A percentile compares a stretch with the other conserved stretches of the same genome.
These are phyloP conservation scores for Rhytidiadelphus loreus DNA, from an alignment of 225 moss, liverwort and hornwort genomes.

Conservation along the genomic window DNA sequence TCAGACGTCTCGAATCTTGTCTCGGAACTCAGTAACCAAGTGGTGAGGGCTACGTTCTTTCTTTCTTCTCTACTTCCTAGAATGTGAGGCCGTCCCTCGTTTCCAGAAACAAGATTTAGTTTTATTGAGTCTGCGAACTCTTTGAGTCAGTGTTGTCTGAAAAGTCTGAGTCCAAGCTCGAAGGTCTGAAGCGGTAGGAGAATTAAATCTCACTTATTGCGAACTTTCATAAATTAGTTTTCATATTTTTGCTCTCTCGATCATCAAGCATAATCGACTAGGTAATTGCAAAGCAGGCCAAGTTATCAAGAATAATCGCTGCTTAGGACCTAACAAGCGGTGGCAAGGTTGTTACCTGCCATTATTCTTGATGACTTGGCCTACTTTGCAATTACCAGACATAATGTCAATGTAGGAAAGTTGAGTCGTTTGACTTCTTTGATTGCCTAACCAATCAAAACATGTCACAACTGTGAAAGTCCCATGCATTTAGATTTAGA, in stretches of 20 bases:
- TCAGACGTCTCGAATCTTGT: conserved; percentile 2
- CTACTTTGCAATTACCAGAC: too few species aligned
- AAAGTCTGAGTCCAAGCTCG: not conserved
- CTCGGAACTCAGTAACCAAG: conserved; percentile 25
- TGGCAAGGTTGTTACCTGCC: too few species aligned
- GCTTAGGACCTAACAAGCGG: too few species aligned
- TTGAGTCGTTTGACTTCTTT: too few species aligned
- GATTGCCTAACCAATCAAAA: too few species aligned
- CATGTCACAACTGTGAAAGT: too few species aligned
- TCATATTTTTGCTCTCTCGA: not conserved
- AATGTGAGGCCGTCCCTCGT: not conserved
- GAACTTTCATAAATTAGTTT: not conserved
- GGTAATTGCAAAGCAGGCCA: too few species aligned
- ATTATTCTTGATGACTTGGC: too few species aligned
- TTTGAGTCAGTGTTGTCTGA: not conserved
- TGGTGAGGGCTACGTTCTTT: conserved; percentile 9
- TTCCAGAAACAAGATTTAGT: not conserved
- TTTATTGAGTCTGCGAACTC: not conserved
- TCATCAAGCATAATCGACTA: not conserved
- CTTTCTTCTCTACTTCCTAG: not conserved
- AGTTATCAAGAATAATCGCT: too few species aligned
- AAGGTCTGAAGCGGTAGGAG: not conserved
- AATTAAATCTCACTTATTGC: not conserved
- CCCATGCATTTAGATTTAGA: too few species aligned
- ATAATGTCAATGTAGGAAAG: too few species aligned